phyloP scores from a whole-genome alignment of 129 eudicot species.

The Artemisia tridentata region DNA sequence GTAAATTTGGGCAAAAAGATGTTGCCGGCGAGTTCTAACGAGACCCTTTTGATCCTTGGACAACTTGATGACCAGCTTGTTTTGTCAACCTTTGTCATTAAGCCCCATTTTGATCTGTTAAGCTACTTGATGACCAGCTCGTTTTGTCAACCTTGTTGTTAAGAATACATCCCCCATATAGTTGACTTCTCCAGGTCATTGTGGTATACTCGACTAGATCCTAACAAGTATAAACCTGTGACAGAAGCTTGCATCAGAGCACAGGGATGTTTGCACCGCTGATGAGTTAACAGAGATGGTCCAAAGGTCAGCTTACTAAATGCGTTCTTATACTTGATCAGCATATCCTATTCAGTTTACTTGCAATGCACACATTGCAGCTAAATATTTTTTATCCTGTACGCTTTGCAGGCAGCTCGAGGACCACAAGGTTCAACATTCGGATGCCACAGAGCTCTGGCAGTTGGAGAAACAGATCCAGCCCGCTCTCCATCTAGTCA shows the following conservation, averaged over 20 bases:
- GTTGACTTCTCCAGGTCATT: background rate
- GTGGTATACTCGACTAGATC: slow-evolving; percentile 8
- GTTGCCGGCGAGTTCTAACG: too few relatives aligned
- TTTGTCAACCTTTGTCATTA: too few relatives aligned
- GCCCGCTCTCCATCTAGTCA: slow-evolving; percentile 16
- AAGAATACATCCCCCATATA: background rate
- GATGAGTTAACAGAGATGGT: slow-evolving; percentile 21
- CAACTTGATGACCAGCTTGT: too few relatives aligned
- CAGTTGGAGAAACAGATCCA: slow-evolving; percentile 25
- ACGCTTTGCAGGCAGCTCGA: slow-evolving; percentile 26
- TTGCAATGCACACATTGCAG: background rate
- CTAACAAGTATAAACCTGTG: background rate
- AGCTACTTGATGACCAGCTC: too few relatives aligned
- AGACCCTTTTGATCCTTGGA: too few relatives aligned
- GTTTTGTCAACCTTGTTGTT: too few relatives aligned
- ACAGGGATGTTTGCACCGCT: slow-evolving; percentile 10
- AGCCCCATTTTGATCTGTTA: too few relatives aligned
- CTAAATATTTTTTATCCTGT: background rate
- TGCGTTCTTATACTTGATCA: background rate
- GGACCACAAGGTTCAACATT: slow-evolving; percentile 22
- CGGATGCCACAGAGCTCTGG: slow-evolving; percentile 22
- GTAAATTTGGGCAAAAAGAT: too few relatives aligned
- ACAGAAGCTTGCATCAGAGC: slow-evolving; percentile 31
- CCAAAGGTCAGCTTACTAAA: slow-evolving; percentile 18
- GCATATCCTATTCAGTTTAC: background rate